Evolutionary conservation across 208 protist genomes (phyloP).

Genomic region (Ichthyophonus hoferi): DNA sequence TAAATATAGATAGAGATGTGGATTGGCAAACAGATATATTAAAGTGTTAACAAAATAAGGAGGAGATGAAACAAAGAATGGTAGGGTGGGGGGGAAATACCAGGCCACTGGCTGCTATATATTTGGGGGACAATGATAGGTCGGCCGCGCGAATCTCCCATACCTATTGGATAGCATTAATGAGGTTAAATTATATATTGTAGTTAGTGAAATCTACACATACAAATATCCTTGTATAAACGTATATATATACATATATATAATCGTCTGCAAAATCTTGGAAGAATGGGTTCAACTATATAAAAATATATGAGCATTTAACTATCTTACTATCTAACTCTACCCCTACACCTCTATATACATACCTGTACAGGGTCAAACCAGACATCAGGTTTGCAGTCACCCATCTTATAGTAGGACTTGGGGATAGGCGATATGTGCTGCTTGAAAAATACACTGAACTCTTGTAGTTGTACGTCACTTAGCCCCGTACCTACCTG

Average conservation of each 20-base stretch:
- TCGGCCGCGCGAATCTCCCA: slow-evolving; percentile 98
- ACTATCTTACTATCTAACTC: no score
- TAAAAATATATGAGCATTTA: no score
- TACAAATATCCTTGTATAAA: no score
- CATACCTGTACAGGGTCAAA: slow-evolving; percentile 71
- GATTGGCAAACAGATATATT: no score
- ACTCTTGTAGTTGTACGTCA: slow-evolving; percentile 78
- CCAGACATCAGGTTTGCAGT: slow-evolving; percentile 86
- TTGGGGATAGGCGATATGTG: slow-evolving; percentile 64
- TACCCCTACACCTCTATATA: slow-evolving; percentile 1
- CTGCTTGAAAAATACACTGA: slow-evolving; percentile 66
- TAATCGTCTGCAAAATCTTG: no score
- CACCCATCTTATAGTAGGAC: slow-evolving; percentile 68
- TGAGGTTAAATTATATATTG: no score
- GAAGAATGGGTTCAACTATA: no score
- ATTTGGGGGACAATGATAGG: slow-evolving; percentile 90
- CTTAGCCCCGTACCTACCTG: slow-evolving; percentile 87
- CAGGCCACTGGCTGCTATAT: slow-evolving; percentile 82
- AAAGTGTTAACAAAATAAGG: slow-evolving; percentile 4
- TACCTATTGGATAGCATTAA: slow-evolving; percentile 76
- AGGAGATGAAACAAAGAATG: background rate
- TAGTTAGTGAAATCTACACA: no score
- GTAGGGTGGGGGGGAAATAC: slow-evolving; percentile 55
- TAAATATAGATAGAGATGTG: no score
- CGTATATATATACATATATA: no score